Percentiles rank a stretch among this genome's conserved stretches.
These are phyloP conservation scores for Avena sativa DNA, from an alignment of 176 grass and related monocot genomes.

Conservation along the genomic window DNA sequence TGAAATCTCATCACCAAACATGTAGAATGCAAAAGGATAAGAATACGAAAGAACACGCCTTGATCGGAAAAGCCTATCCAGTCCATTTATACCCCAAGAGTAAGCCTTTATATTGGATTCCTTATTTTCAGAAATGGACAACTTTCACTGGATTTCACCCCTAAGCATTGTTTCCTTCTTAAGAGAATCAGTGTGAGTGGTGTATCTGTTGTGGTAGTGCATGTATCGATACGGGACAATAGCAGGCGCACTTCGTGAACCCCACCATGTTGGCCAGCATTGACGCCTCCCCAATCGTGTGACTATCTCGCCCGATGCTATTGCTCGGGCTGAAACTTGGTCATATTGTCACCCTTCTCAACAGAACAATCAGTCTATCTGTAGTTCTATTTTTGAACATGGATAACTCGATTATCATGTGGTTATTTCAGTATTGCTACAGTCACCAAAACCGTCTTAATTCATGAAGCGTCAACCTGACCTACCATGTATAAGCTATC, in stretches of 20 bases:
- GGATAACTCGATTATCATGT: background rate
- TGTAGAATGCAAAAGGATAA: slow-evolving; percentile 76
- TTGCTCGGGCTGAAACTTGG: no score
- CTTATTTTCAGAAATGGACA: slow-evolving; percentile 92
- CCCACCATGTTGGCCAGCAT: no score
- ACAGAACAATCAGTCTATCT: no score
- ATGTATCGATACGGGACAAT: no score
- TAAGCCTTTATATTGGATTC: slow-evolving; percentile 95
- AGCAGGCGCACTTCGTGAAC: no score
- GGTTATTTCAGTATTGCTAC: background rate
- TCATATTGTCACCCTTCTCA: no score
- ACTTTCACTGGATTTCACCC: slow-evolving; percentile 75
- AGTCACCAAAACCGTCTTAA: background rate
- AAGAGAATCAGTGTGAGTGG: slow-evolving; percentile 75
- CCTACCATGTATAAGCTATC: no score
- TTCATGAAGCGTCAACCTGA: no score
- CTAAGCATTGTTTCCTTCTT: slow-evolving; percentile 70
- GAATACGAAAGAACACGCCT: slow-evolving; percentile 94
- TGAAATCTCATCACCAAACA: slow-evolving; percentile 86
- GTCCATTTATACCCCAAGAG: slow-evolving; percentile 89
- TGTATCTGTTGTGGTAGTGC: slow-evolving; percentile 50
- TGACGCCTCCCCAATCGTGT: no score
- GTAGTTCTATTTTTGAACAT: background rate
- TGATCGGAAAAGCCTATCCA: slow-evolving; percentile 89
- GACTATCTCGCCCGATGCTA: no score